phyloP scores from a whole-genome alignment of 306 rosid species.

The Urtica urens region DNA sequence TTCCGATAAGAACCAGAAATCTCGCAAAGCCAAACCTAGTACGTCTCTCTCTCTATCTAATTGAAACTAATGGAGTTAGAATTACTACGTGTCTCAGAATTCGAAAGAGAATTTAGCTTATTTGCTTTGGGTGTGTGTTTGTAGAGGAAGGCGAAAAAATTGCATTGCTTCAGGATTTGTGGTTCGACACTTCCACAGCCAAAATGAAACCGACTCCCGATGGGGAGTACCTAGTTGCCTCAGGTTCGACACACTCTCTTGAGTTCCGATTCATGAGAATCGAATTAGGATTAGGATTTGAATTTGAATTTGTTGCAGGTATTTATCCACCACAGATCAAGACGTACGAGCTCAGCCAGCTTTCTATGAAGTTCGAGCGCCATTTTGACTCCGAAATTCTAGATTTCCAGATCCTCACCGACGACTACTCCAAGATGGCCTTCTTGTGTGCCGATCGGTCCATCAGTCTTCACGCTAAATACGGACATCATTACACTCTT shows the following conservation, averaged over 20 bases:
- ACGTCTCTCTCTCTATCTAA: not conserved
- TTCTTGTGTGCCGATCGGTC: slow-evolving; percentile 89
- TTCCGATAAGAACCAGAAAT: slow-evolving; percentile 46
- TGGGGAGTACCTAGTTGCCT: slow-evolving; percentile 72
- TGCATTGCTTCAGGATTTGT: slow-evolving; percentile 65
- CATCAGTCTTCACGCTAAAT: slow-evolving; percentile 71
- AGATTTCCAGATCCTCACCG: slow-evolving; percentile 76
- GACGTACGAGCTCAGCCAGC: slow-evolving; percentile 70
- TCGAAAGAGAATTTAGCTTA: not conserved
- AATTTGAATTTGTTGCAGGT: slow-evolving; percentile 41
- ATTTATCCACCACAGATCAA: slow-evolving; percentile 93
- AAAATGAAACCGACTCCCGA: slow-evolving; percentile 81
- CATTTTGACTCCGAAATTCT: slow-evolving; percentile 87
- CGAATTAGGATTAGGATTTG: slow-evolving; percentile 9
- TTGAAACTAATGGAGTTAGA: no score
- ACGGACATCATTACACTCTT: slow-evolving; percentile 78
- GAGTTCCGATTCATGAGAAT: no score
- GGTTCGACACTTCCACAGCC: slow-evolving; percentile 71
- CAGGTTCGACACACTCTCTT: no score
- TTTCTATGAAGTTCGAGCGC: slow-evolving; percentile 79
- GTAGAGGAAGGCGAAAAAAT: slow-evolving; percentile 57
- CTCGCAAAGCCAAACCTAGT: slow-evolving; percentile 50
- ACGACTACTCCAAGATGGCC: slow-evolving; percentile 91
- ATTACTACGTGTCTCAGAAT: no score
- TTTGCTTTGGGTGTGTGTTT: slow-evolving; percentile 5